Conservation (phyloP, 2,329 filamentous ascomycete species). For the Colletotrichum tropicale region DNA sequence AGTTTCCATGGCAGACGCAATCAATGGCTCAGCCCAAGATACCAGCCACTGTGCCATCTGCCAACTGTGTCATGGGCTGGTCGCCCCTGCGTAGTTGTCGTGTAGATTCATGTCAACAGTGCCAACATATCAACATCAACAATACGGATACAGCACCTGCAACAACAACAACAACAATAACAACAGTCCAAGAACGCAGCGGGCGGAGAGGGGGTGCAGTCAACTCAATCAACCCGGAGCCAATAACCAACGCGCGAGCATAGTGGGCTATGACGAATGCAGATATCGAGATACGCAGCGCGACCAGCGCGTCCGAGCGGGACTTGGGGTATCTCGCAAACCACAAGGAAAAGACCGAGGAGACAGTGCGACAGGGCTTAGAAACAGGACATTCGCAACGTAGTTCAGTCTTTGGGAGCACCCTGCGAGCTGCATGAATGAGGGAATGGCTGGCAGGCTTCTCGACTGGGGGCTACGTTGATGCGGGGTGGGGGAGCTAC, state of each 20-base stretch:
- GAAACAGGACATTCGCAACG: not conserved
- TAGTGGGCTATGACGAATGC: not conserved
- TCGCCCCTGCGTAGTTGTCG: not conserved
- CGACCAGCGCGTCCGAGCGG: not conserved
- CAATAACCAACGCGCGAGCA: not conserved
- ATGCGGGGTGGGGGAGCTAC: not conserved
- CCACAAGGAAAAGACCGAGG: not conserved
- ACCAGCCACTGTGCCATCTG: not conserved
- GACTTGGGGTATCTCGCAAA: not conserved
- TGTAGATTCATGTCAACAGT: not conserved
- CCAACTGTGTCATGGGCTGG: not conserved
- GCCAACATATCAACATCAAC: conserved; percentile 5
- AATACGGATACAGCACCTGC: not conserved
- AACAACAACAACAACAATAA: not conserved
- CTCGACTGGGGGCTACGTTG: not conserved
- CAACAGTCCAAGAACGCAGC: not conserved
- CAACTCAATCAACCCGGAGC: not conserved
- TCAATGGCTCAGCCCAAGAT: not conserved
- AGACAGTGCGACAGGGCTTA: not conserved
- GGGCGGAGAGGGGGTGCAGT: not conserved
- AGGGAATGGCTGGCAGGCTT: conserved; percentile 1
- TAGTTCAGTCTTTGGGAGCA: not conserved
- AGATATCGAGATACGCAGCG: not conserved
- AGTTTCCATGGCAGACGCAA: not conserved
- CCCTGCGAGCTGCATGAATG: conserved; percentile 7